A percentile compares a stretch with the other conserved stretches of the same genome.
phyloP scores from a whole-genome alignment of 192 early-diverging fungal genomes.

The Rhizophagus clarus region DNA sequence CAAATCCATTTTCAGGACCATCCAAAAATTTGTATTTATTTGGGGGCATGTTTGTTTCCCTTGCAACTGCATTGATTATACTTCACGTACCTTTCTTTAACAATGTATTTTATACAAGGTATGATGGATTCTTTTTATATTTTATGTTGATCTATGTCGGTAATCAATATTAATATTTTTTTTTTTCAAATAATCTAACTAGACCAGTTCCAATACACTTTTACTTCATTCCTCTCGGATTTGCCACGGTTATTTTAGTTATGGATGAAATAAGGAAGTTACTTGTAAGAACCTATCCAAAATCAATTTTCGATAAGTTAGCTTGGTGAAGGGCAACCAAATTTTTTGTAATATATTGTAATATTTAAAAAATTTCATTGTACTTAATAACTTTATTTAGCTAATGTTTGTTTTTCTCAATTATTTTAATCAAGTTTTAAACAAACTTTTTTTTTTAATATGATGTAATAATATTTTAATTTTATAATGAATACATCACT shows the following conservation, averaged over 20 bases:
- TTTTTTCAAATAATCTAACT: not conserved
- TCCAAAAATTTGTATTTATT: conserved; percentile 61
- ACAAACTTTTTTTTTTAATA: no score
- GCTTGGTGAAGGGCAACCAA: not conserved
- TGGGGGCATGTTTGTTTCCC: conserved; percentile 50
- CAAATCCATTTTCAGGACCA: conserved; percentile 62
- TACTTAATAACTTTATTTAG: no score
- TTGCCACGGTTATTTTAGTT: conserved; percentile 55
- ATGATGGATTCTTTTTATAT: not conserved
- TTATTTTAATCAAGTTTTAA: no score
- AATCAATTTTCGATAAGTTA: not conserved
- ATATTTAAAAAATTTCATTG: no score
- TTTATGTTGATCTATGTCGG: not conserved
- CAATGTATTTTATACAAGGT: conserved; percentile 53
- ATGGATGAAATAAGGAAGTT: conserved; percentile 70
- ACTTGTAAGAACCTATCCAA: conserved; percentile 35
- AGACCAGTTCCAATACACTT: conserved; percentile 59
- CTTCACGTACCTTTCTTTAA: conserved; percentile 60
- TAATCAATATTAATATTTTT: not conserved
- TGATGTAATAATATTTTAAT: no score
- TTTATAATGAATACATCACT: no score
- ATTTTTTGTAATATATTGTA: not conserved
- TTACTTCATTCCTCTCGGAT: conserved; percentile 67
- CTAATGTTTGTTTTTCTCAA: no score
- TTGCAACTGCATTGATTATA: conserved; percentile 51